Base-by-base conservation (phyloP, 2,329 filamentous ascomycete genomes). In the Neocucurbitaria cava region DNA sequence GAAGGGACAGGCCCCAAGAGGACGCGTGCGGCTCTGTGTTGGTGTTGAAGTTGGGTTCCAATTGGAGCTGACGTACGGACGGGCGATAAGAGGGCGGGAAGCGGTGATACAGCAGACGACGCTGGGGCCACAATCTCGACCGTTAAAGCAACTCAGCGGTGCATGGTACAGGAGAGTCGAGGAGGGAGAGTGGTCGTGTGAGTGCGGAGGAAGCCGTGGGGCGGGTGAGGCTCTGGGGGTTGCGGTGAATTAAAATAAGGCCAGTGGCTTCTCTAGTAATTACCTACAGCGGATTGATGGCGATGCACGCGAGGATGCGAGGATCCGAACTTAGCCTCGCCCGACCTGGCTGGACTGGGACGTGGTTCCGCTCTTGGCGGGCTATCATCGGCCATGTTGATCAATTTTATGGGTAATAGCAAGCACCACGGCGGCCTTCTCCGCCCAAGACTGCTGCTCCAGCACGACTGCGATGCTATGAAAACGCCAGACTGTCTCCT, bases 61-160 rank as follows among this genome's bases (percentile, higher is more conserved):
- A 75, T 74, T 73, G 68, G 72, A 59, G 69, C 57, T 62, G 68
- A 62, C 59, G 64, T 59, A 47, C 58, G 50, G 68, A 63, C 59
- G 54, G 64, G 66, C 64, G 71, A 75, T 74, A 75, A 73, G 71
- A 66, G 52, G 52, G 46, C 56, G 65, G 62, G 45, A 55, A 61
- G 53, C 58, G 61, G 70, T 72, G 65, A 59, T 68, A 70, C 66
- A 66, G 58, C 64, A 69, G 62, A 62, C 56, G 65, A 43, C 38
- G 38, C 63, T 45, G 58, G 64, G 66, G 64, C 64, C 66, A 68
- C 58, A 56, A 24, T 51, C 9, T 63, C 46, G 52, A 41, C 38
- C 50, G 56, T 65, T 55, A 61, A 15, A 35, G 52, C 54, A 50
- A 59, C 44, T 60, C 53, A 59, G 56, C 65, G 51, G 60, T 54